Evolutionary conservation across 2,329 filamentous ascomycete species (phyloP).

Genomic region (Verticillium nonalfalfae): DNA sequence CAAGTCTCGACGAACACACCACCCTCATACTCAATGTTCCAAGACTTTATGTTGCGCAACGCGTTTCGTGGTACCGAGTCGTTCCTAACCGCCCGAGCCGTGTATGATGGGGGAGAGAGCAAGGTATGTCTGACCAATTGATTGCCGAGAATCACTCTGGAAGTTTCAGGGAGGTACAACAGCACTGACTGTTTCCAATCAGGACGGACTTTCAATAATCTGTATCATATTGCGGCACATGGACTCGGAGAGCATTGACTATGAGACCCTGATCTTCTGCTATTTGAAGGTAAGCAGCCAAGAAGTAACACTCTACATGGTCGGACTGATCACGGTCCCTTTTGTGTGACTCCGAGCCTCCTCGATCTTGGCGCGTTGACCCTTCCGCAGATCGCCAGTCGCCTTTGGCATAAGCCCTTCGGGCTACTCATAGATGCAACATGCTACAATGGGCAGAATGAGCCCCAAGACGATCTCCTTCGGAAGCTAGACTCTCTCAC

Average conservation of each 20-base stretch:
- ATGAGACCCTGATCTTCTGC: conserved; percentile 59
- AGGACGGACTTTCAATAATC: conserved; percentile 63
- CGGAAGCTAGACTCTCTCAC: conserved; percentile 57
- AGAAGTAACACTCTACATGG: neutral
- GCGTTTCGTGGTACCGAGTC: conserved; percentile 60
- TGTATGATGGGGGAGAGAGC: conserved; percentile 66
- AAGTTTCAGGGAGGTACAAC: neutral
- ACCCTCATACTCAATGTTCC: conserved; percentile 60
- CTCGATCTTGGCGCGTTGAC: neutral
- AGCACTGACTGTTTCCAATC: neutral
- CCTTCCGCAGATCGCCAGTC: conserved; percentile 52
- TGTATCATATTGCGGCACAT: conserved; percentile 64
- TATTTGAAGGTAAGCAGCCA: conserved; percentile 53
- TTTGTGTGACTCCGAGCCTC: neutral
- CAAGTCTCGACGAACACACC: conserved; percentile 58
- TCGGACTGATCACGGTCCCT: neutral
- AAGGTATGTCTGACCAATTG: conserved; percentile 34
- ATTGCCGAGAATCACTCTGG: neutral
- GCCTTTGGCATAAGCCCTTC: conserved; percentile 64
- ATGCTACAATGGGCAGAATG: conserved; percentile 62
- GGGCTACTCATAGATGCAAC: conserved; percentile 63
- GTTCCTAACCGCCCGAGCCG: conserved; percentile 55
- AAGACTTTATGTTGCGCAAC: conserved; percentile 67
- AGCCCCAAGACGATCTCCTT: conserved; percentile 60
- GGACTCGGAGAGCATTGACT: conserved; percentile 58